A percentile compares a stretch with the other conserved stretches of the same genome.
Conservation (phyloP, 768 basidiomycete genomes). For the Sarcodon aspratus region DNA sequence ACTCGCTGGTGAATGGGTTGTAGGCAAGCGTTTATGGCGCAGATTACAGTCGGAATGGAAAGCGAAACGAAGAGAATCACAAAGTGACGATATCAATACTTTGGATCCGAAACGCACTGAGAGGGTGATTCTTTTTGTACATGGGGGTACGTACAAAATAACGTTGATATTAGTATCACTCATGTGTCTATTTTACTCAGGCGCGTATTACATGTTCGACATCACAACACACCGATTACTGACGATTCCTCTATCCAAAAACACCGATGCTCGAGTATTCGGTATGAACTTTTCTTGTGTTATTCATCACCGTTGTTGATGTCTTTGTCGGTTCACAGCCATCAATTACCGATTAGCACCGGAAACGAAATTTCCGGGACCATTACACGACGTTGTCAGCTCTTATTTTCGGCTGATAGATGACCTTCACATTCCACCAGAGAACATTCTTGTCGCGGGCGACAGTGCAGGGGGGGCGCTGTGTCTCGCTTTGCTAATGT, state of each 20-base stretch:
- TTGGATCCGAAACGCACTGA: conserved; percentile 40
- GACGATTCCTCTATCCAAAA: conserved; percentile 85
- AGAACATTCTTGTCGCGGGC: conserved; percentile 81
- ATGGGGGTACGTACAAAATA: conserved; percentile 51
- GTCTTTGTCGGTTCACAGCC: conserved; percentile 30
- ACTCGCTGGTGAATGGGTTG: conserved; percentile 94
- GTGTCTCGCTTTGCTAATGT: conserved; percentile 78
- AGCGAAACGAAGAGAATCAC: conserved; percentile 14
- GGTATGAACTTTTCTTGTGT: conserved; percentile 21
- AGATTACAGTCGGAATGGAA: conserved; percentile 76
- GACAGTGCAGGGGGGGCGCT: conserved; percentile 94
- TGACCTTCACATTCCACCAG: conserved; percentile 82
- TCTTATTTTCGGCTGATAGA: conserved; percentile 82
- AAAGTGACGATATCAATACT: background rate
- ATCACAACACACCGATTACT: conserved; percentile 85
- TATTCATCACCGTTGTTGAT: background rate
- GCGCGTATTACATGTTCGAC: conserved; percentile 88
- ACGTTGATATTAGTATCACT: background rate
- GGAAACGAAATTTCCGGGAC: conserved; percentile 89
- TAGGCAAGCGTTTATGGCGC: conserved; percentile 88
- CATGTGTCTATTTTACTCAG: conserved; percentile 22
- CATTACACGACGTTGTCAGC: conserved; percentile 73
- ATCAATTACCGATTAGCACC: conserved; percentile 95
- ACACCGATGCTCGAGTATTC: conserved; percentile 83
- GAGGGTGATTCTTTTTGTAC: conserved; percentile 84